Evolutionary conservation across 345 rosid species (phyloP).

Genomic region (Physaria fendleri): DNA sequence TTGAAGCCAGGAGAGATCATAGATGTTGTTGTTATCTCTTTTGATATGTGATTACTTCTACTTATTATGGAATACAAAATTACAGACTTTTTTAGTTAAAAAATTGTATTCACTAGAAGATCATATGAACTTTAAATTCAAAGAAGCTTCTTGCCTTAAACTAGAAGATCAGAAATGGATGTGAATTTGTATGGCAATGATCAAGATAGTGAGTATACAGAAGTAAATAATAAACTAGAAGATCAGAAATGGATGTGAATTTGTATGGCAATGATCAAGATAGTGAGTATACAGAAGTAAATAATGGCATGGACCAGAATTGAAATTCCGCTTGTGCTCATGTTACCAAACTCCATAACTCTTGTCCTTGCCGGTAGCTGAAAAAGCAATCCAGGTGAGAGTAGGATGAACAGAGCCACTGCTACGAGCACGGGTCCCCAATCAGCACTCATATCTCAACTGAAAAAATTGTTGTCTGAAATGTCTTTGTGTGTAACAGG

Average conservation of each 20-base stretch:
- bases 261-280: constrained; percentile 64
- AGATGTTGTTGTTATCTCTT: neutral
- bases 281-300: constrained; percentile 72
- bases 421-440: constrained; percentile 90
- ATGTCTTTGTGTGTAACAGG: neutral
- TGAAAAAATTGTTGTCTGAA: neutral
- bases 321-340: constrained; percentile 85
- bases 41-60: neutral
- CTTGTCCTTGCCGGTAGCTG: constrained; percentile 77
- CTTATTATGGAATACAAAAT: neutral
- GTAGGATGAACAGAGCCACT: constrained; percentile 63
- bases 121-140: constrained; percentile 17
- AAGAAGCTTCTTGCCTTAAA: too few relatives aligned
- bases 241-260: constrained; percentile 33
- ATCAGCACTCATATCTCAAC: constrained; percentile 47
- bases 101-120: too few relatives aligned
- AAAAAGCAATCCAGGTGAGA: constrained; percentile 93
- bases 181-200: constrained; percentile 51
- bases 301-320: constrained; percentile 82
- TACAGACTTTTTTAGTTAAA: too few relatives aligned
- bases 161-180: constrained; percentile 26
- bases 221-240: constrained; percentile 51
- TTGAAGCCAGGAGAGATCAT: neutral
- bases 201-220: constrained; percentile 74
- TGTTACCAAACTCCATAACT: constrained; percentile 89